A percentile compares a stretch with the other conserved stretches of the same genome.
Evolutionary conservation across 208 protist genomes (phyloP).

Genomic region (Trypanosomatidae sp.): DNA sequence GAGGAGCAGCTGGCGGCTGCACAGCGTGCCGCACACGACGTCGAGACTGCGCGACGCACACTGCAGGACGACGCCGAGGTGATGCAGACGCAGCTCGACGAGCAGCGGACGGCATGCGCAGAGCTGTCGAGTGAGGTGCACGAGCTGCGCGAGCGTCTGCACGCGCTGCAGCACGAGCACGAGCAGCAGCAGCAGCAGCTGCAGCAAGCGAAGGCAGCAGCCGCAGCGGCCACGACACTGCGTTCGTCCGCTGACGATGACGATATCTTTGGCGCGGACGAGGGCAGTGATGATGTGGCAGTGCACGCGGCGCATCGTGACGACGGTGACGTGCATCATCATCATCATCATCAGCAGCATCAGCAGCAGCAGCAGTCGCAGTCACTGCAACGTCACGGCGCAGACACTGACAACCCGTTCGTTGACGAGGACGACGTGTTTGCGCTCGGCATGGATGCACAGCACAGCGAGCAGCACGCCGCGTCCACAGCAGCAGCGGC

Average conservation of each 20-base stretch:
- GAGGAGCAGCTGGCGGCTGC: conserved; percentile 7
- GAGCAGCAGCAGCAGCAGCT: too few relatives aligned
- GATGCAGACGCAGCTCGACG: conserved; percentile 1
- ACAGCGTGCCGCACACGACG: neutral
- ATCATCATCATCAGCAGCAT: neutral
- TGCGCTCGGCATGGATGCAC: too few relatives aligned
- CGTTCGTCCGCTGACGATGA: too few relatives aligned
- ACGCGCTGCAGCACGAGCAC: too few relatives aligned
- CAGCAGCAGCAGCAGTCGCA: neutral
- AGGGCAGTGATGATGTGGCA: neutral
- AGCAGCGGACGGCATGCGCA: conserved; percentile 2
- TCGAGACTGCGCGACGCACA: too few relatives aligned
- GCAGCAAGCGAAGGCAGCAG: too few relatives aligned
- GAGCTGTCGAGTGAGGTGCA: conserved; percentile 22
- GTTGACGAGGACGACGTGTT: conserved; percentile 1
- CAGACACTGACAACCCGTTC: neutral
- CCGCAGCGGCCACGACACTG: too few relatives aligned
- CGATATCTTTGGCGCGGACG: conserved; percentile 5
- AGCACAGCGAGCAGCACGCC: too few relatives aligned
- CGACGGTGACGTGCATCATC: neutral
- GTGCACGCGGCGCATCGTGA: neutral
- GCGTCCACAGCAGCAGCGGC: too few relatives aligned
- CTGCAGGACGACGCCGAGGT: neutral
- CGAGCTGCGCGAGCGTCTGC: conserved; percentile 6
- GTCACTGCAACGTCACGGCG: neutral